phyloP scores from a whole-genome alignment of 768 basidiomycete genomes.

The Phlebiopsis flavidoalba region DNA sequence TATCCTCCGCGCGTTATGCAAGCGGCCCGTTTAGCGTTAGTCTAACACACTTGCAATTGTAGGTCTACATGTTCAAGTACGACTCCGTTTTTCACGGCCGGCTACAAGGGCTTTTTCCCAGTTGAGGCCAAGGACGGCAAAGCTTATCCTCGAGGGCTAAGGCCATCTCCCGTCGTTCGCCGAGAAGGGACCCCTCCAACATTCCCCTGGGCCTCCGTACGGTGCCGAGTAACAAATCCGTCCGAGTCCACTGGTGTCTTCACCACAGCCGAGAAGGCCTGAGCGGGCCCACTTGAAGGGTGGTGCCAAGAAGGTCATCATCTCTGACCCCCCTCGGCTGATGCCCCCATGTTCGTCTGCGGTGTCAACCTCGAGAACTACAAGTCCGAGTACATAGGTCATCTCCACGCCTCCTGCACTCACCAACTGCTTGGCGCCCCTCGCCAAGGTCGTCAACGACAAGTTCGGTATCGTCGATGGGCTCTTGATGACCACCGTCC shows the following conservation, averaged over 20 bases:
- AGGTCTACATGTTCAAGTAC: conserved; percentile 99
- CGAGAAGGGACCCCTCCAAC: conserved; percentile 80
- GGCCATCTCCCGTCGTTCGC: conserved; percentile 68
- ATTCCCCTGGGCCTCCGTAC: conserved; percentile 78
- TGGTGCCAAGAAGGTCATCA: conserved; percentile 99
- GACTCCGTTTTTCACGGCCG: conserved; percentile 91
- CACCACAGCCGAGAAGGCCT: conserved; percentile 93
- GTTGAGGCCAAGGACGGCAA: conserved; percentile 81
- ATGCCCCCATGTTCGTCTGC: conserved; percentile 91
- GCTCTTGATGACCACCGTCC: conserved; percentile 58
- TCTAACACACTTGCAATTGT: conserved; percentile 1
- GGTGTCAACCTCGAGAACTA: conserved; percentile 96
- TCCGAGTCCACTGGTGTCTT: conserved; percentile 99
- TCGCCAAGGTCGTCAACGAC: conserved; percentile 98
- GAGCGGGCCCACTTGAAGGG: conserved; percentile 93
- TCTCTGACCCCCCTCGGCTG: conserved; percentile 98
- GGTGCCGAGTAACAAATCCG: conserved; percentile 91
- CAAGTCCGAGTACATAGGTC: conserved; percentile 82
- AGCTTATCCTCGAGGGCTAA: conserved; percentile 85
- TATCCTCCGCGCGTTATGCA: not conserved
- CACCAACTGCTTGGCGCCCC: conserved; percentile 98
- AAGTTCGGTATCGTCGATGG: conserved; percentile 95
- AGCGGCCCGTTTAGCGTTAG: not conserved
- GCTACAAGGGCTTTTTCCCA: conserved; percentile 85
- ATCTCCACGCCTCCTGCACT: conserved; percentile 99